Evolutionary conservation across 106 monocot genomes (phyloP), one percentile per base, ranked within the genome.

Genomic region (Dactylorhiza incarnata): DNA sequence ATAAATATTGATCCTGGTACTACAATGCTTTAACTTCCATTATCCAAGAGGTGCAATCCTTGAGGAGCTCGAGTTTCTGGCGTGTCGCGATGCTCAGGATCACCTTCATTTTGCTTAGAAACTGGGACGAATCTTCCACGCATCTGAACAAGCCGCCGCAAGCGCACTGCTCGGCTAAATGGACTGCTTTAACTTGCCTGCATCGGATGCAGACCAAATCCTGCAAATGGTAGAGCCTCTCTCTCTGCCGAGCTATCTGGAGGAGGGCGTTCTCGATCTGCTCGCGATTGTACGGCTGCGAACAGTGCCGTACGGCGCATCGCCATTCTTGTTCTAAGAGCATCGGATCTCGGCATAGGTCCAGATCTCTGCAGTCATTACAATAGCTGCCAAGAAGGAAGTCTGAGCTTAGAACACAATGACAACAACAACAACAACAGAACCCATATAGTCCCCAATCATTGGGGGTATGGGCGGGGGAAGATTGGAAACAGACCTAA

Each of bases 331-430:
- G 77, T n/a, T 88, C 86, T 11, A 75, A 43, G 1, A 97, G 82
- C 1, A 80, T 59, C 47, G 86, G 71, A 77, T 93, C 96, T 16
- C 86, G 86, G 19, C 79, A 83, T 3, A 97, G 70, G 73, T 97
- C 94, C 52, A 97, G 83, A 73, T 97, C 97, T n/a, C 97, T 83
- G 62, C 91, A 97, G 46, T 94, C 97, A 54, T 97, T 97, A 82
- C 97, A 97, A 66, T 92, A 95, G 75, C 92, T 95, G 82, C 75
- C 72, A 80, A 72, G 26, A 70, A 50, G 63, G 0, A 67, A 54
- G 37, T 3, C 4, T 9, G 14, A 44, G 29, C 6, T 78, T 37
- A 68, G 51, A 29, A 50, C 11, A 68, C 62, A 10, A n/a, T n/a
- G n/a, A n/a, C n/a, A n/a, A n/a, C n/a, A n/a, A n/a, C n/a, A n/a